Percentiles rank a stretch among this genome's conserved stretches.
These are phyloP conservation scores for Penicillium olsonii DNA, from an alignment of 2,329 filamentous ascomycete genomes.

Conservation along the genomic window DNA sequence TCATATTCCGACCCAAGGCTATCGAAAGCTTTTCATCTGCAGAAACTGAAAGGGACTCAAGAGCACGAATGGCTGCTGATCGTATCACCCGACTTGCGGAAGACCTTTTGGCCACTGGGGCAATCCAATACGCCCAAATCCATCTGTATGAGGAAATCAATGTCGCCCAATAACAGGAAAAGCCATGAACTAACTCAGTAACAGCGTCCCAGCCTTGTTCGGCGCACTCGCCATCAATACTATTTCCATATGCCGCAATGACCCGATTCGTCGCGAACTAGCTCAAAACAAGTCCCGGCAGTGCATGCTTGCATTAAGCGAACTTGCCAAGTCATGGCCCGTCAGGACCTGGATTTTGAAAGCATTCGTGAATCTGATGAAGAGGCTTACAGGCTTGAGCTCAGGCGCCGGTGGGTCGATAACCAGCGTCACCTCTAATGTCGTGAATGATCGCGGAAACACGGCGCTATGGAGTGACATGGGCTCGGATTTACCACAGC, in stretches of 20 bases:
- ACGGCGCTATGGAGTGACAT: neutral
- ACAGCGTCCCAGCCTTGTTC: constrained; percentile 25
- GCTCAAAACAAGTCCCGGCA: constrained; percentile 27
- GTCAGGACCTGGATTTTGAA: constrained; percentile 28
- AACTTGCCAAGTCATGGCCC: constrained; percentile 27
- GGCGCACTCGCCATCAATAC: constrained; percentile 28
- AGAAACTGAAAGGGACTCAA: constrained; percentile 5
- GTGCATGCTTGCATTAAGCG: constrained; percentile 27
- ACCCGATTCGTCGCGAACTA: constrained; percentile 22
- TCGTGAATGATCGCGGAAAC: neutral
- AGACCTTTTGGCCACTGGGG: constrained; percentile 16
- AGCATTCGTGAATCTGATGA: neutral
- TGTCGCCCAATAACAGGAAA: neutral
- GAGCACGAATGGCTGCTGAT: constrained; percentile 18
- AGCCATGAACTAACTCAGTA: neutral
- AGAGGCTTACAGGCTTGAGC: neutral
- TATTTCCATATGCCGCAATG: constrained; percentile 26
- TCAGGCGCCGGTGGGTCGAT: neutral
- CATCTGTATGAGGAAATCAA: constrained; percentile 5
- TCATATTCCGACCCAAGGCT: constrained; percentile 12
- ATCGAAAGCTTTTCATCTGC: constrained; percentile 3
- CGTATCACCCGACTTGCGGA: constrained; percentile 22
- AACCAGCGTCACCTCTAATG: neutral
- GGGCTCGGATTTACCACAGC: neutral
- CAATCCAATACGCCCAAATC: constrained; percentile 10